Percentiles rank a stretch among this genome's conserved stretches.
These are phyloP conservation scores for Aspergillus spinulosporus DNA, from an alignment of 2,329 filamentous ascomycete genomes.

Conservation along the genomic window DNA sequence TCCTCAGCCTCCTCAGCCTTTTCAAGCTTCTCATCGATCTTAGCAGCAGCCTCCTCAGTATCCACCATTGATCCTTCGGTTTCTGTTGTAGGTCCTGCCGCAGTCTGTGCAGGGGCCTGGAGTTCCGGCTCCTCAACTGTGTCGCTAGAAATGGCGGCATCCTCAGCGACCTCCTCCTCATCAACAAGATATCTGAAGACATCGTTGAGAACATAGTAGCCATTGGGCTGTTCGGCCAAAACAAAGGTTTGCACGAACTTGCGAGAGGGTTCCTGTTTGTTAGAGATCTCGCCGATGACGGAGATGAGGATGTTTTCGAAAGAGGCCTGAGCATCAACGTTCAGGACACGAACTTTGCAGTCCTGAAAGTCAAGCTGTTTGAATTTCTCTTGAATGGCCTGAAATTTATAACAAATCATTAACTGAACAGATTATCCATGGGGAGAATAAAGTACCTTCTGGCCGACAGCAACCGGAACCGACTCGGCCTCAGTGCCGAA, in stretches of 20 bases:
- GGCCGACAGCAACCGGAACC: slow-evolving; percentile 80
- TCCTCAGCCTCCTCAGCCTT: slow-evolving; percentile 42
- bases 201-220: slow-evolving; percentile 98
- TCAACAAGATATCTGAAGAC: slow-evolving; percentile 94
- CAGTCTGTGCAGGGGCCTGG: slow-evolving; percentile 31
- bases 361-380: slow-evolving; percentile 91
- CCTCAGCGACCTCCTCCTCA: slow-evolving; percentile 50
- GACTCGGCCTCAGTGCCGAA: slow-evolving; percentile 89
- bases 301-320: slow-evolving; percentile 94
- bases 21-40: slow-evolving; percentile 75
- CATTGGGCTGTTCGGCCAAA: slow-evolving; percentile 90
- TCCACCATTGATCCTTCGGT: slow-evolving; percentile 34
- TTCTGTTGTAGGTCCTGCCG: slow-evolving; percentile 23
- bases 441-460: slow-evolving; percentile 61
- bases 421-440: background rate
- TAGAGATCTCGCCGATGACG: slow-evolving; percentile 96
- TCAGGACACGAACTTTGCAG: slow-evolving; percentile 96
- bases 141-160: slow-evolving; percentile 48
- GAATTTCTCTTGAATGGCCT: slow-evolving; percentile 94
- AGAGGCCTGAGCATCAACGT: slow-evolving; percentile 94
- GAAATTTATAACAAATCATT: slow-evolving; percentile 20
- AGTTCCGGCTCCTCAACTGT: slow-evolving; percentile 40
- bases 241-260: slow-evolving; percentile 99
- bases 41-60: slow-evolving; percentile 48
- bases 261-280: slow-evolving; percentile 84